Conservation (phyloP, 306 rosid species). For the Pterocarpus santalinus region DNA sequence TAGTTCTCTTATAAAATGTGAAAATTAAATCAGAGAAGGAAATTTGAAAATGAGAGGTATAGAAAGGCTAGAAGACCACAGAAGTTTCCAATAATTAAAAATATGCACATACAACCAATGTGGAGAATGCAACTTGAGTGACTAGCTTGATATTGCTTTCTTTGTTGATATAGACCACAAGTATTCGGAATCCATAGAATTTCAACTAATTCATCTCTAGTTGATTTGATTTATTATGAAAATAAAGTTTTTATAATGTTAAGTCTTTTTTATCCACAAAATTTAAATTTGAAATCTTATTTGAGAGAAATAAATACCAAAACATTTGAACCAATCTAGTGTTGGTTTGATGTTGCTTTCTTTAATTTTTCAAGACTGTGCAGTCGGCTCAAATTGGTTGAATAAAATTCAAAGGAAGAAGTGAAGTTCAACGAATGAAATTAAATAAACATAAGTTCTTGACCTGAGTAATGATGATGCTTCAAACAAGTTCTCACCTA, state of each 20-base stretch:
- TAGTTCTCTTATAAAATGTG: background rate
- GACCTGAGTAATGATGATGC: slow-evolving; percentile 5
- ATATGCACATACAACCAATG: background rate
- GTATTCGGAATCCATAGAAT: too few relatives aligned
- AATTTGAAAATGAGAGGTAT: background rate
- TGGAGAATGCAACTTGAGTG: too few relatives aligned
- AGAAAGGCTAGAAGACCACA: background rate
- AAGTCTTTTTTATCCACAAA: too few relatives aligned
- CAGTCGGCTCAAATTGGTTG: slow-evolving; percentile 24
- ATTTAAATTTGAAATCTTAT: too few relatives aligned
- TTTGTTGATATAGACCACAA: too few relatives aligned
- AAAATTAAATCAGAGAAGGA: background rate
- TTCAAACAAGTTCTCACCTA: background rate
- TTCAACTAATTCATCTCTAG: too few relatives aligned
- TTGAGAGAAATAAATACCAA: too few relatives aligned
- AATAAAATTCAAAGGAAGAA: slow-evolving; percentile 18
- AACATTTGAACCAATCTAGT: background rate
- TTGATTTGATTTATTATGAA: too few relatives aligned
- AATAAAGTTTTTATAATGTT: too few relatives aligned
- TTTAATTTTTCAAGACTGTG: background rate
- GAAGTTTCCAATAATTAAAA: background rate
- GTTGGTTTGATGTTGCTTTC: background rate
- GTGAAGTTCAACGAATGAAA: background rate
- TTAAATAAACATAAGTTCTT: background rate
- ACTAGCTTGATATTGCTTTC: too few relatives aligned